Base-by-base conservation (phyloP, 2,329 filamentous ascomycete genomes). In the Emmonsiellopsis sp. region DNA sequence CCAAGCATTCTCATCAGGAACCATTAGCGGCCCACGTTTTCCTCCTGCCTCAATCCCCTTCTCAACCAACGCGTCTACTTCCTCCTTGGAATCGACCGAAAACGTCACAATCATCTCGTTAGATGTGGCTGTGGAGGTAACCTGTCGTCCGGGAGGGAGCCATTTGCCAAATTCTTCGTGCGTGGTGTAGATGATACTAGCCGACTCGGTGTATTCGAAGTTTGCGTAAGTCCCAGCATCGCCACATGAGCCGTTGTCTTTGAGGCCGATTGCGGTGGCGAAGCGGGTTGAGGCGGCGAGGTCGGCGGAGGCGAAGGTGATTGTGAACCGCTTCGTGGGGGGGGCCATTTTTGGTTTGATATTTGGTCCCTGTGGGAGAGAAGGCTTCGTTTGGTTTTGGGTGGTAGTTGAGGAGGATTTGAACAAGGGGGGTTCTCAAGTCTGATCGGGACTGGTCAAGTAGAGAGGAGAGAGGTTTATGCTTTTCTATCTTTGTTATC, bases 251-350 rank as follows among this genome's bases (percentile, higher is more conserved):
- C 34, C 34, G 7, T 42, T 47, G 6, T 44, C 39, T 5, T 39
- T 51, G 46, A 56, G 48, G 31, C 51, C 54, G 40, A 56, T 42
- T 8, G 42, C 46, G 14, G 27, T 6, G 14, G 51, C 54, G 47
- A 56, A 56, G 54, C 51, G 47, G 33, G 17, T 44, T 42, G 54
- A 36, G 27, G 54, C 54, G 9, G 49, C 42, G 14, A 56, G n/a
- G 21, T 56, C 48, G 47, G 43, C 39, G 42, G 50, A 51, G 5
- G 47, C 46, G 13, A 56, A 51, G 37, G 42, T 56, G 47, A 56
- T 51, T 5, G 21, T 39, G 45, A 48, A 37, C 32, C n/a, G 21
- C 14, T 10, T 48, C 13, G 36, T 36, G 9, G n/a, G 45, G 27
- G 32, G 9, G 2, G 45, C 32, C 45, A 48, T 48, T 27, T 27